phyloP scores from a whole-genome alignment of 352 stramenopile species.

The Globisporangium viniferum region DNA sequence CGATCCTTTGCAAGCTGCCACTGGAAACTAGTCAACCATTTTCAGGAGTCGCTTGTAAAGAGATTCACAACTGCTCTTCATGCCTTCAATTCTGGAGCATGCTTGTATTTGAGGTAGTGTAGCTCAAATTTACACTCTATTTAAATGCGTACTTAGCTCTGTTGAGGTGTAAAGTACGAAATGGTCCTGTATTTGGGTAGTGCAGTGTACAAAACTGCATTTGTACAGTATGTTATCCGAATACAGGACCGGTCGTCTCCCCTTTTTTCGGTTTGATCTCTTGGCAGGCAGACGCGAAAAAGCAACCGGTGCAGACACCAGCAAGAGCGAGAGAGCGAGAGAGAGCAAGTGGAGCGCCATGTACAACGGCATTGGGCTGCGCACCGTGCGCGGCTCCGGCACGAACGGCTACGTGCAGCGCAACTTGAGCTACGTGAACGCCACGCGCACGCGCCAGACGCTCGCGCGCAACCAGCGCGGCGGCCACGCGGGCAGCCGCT shows the following conservation, averaged over 20 bases:
- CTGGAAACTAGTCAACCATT: too few relatives aligned
- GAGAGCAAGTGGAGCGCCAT: constrained; percentile 25
- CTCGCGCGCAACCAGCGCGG: constrained; percentile 42
- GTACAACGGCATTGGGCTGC: constrained; percentile 89
- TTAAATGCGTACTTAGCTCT: too few relatives aligned
- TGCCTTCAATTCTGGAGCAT: too few relatives aligned
- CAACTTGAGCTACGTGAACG: constrained; percentile 80
- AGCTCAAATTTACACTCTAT: too few relatives aligned
- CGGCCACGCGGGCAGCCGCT: constrained; percentile 1
- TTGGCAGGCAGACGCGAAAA: neutral
- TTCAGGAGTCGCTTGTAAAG: too few relatives aligned
- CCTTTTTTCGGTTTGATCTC: neutral
- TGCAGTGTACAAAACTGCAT: neutral
- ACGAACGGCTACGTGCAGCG: constrained; percentile 89
- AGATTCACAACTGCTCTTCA: too few relatives aligned
- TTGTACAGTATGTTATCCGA: too few relatives aligned
- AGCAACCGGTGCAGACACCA: neutral
- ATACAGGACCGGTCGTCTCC: neutral
- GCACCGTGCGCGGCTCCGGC: constrained; percentile 79
- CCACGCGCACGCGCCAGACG: constrained; percentile 61
- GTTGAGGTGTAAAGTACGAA: too few relatives aligned
- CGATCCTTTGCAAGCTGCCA: too few relatives aligned
- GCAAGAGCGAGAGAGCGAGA: constrained; percentile 1
- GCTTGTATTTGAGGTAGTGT: too few relatives aligned
- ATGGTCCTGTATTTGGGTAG: neutral